phyloP scores from a whole-genome alignment of 768 basidiomycete species.

The Pisolithus marmoratus region DNA sequence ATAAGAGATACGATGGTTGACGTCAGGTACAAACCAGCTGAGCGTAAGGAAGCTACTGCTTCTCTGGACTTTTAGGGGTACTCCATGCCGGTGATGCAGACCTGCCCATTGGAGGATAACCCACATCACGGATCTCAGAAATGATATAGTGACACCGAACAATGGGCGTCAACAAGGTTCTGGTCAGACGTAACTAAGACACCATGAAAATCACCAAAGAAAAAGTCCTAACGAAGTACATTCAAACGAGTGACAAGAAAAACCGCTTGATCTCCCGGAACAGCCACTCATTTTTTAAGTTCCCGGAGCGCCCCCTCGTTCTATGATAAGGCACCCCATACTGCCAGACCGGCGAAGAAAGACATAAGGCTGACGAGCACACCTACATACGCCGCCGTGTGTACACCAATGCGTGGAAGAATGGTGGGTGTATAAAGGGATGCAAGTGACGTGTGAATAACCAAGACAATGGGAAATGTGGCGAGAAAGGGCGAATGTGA shows the following conservation, averaged over 20 bases:
- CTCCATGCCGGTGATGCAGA: no score
- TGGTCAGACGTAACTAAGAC: no score
- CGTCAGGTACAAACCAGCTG: no score
- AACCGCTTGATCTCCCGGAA: background rate
- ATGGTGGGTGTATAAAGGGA: conserved; percentile 63
- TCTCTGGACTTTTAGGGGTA: no score
- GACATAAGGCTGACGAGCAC: conserved; percentile 59
- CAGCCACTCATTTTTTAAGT: background rate
- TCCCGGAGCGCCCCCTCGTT: no score
- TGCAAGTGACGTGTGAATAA: conserved; percentile 49
- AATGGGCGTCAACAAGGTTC: no score
- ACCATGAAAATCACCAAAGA: no score
- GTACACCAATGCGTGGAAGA: conserved; percentile 69
- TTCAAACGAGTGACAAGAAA: background rate
- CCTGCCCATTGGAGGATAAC: no score
- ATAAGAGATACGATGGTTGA: no score
- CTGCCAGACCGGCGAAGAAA: conserved; percentile 67
- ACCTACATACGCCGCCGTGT: conserved; percentile 68
- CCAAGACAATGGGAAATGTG: conserved; percentile 38
- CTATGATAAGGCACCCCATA: conserved; percentile 63
- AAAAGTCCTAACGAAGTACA: background rate
- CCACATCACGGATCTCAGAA: no score
- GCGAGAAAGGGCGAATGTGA: conserved; percentile 34
- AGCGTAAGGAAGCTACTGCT: no score
- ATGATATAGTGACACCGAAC: no score